These are phyloP conservation scores for Rutstroemia sp. DNA, from an alignment of 2,329 filamentous ascomycete genomes.

Conservation along the genomic window DNA sequence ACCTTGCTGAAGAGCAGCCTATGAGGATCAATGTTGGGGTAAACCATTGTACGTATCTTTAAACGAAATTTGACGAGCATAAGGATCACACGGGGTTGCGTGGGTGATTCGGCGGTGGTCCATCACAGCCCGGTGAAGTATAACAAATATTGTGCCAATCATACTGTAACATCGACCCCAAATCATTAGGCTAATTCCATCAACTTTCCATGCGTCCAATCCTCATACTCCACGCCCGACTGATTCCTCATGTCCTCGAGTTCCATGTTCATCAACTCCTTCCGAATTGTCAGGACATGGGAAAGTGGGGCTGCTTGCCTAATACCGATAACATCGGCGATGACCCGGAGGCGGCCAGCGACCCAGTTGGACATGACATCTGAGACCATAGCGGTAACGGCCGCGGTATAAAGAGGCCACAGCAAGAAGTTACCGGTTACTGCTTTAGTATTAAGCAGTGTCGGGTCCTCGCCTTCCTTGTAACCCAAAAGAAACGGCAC, in stretches of 20 bases:
- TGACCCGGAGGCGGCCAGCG: constrained; percentile 17
- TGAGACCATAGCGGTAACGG: constrained; percentile 15
- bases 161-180: too few species aligned
- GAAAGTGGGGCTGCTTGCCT: constrained; percentile 21
- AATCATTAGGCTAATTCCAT: constrained; percentile 3
- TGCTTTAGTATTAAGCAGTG: constrained; percentile 11
- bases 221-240: neutral
- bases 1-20: too few species aligned
- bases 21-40: too few species aligned
- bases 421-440: constrained; percentile 21
- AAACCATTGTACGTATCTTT: too few species aligned
- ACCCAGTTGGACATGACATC: constrained; percentile 23
- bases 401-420: constrained; percentile 24
- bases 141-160: too few species aligned
- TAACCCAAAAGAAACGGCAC: constrained; percentile 20
- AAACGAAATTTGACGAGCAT: too few species aligned
- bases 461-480: constrained; percentile 2
- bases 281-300: constrained; percentile 7
- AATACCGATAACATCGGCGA: constrained; percentile 22
- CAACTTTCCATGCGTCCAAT: constrained; percentile 4
- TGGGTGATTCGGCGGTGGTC: too few species aligned
- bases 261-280: constrained; percentile 11
- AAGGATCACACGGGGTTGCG: too few species aligned
- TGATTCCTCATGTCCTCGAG: neutral
- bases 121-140: too few species aligned